Evolutionary conservation across 2,329 filamentous ascomycete genomes (phyloP), one percentile per base, ranked within the genome.

Genomic region (Aspergillus tanneri): DNA sequence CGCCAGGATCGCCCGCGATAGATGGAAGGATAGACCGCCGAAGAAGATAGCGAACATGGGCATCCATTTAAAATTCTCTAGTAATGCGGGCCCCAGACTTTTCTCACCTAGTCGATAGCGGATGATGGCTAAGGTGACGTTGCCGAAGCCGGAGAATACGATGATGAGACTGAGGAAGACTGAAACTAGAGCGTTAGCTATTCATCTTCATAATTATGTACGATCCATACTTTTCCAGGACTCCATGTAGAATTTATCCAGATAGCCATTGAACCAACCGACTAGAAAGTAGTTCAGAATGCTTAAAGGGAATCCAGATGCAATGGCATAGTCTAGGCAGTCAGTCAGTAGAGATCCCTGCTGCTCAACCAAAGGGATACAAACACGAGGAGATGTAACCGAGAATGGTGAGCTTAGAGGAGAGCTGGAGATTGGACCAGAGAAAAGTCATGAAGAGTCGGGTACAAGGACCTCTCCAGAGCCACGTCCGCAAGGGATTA

Each of bases 1-100:
- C 4, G 84, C 79, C 37, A 93, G 71, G 25, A 95, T 75, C 1
- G 53, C 53, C 34, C 50, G 53, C 21, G 89, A 89, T 66, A 91
- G 86, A 23, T 83, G 88, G 40, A 95, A 81, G 71, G 95, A 88
- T 27, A 95, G 79, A 30, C 89, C 89, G 43, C 89, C 89, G 14
- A 95, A 77, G 77, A 93, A 95, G 66, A 93, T 85, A 52, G 85
- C 85, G 55, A 78, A 69, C 54, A 85, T 75, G 2, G 79, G 78
- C 14, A 81, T 76, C 82, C 82, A 85, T 58, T 81, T 83, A 60
- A 84, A 68, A 61, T 84, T 86, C 57, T 80, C 76, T 47, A 75
- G 61, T 11, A 84, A 65, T 2, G 74, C 72, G 12, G 61, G 56
- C 36, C 83, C 62, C 22, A 85, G 72, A 2, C 67, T 67, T 49